A percentile compares a stretch with the other conserved stretches of the same genome.
These are phyloP conservation scores for Coemansia sp. DNA, from an alignment of 192 early-diverging fungal species.

Conservation along the genomic window DNA sequence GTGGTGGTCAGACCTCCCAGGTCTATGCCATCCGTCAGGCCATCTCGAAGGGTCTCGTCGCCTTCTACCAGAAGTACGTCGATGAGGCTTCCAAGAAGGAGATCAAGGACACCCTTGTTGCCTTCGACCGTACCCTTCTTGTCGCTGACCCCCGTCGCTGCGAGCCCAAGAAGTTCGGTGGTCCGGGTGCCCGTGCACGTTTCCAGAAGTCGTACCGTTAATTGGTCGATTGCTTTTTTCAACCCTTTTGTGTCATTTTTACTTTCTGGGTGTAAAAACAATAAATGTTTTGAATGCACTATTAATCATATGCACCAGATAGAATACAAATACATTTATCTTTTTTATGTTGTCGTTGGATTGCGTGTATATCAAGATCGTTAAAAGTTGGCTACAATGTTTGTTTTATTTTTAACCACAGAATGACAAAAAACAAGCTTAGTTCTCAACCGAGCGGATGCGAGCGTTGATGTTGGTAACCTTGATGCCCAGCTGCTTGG, in stretches of 20 bases:
- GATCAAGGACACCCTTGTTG: conserved; percentile 88
- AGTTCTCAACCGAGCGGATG: conserved; percentile 74
- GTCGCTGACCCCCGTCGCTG: conserved; percentile 98
- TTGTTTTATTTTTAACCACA: conserved; percentile 8
- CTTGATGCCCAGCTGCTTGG: conserved; percentile 94
- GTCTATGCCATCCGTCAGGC: conserved; percentile 99
- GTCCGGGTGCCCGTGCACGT: conserved; percentile 96
- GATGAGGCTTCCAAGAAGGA: conserved; percentile 99
- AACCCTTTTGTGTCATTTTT: conserved; percentile 31
- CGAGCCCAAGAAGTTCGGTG: conserved; percentile 99
- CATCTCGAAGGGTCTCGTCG: conserved; percentile 98
- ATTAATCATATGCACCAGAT: no score
- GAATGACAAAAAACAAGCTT: conserved; percentile 34
- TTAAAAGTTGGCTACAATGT: not conserved
- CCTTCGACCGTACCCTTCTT: conserved; percentile 96
- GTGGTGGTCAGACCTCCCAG: conserved; percentile 97
- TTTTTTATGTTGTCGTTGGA: no score
- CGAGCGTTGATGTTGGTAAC: conserved; percentile 91
- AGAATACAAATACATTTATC: no score
- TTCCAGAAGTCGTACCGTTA: conserved; percentile 92
- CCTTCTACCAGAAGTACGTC: conserved; percentile 99
- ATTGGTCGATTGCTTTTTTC: conserved; percentile 27
- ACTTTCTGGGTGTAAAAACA: conserved; percentile 37
- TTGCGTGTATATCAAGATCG: not conserved
- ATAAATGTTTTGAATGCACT: conserved; percentile 41